Percentiles rank a stretch among this genome's conserved stretches.
phyloP scores from a whole-genome alignment of 805 yeast genomes.

The Candida alai region DNA sequence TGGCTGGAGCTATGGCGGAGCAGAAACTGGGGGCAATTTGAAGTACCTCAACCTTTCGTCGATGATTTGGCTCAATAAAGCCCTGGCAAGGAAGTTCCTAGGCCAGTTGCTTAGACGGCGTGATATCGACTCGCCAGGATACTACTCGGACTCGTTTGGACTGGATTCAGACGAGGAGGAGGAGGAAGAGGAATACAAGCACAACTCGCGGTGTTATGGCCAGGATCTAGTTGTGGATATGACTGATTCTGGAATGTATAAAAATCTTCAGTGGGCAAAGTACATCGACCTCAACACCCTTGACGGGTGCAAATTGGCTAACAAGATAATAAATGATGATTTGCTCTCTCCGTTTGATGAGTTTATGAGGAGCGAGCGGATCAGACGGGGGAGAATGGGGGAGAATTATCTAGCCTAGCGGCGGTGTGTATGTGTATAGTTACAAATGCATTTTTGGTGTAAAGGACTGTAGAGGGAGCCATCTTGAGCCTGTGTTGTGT shows the following conservation, averaged over 20 bases:
- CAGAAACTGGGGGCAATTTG: slow-evolving; percentile 19
- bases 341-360: slow-evolving; percentile 28
- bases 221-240: slow-evolving; percentile 33
- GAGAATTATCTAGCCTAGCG: slow-evolving; percentile 32
- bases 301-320: slow-evolving; percentile 24
- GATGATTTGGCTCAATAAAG: slow-evolving; percentile 47
- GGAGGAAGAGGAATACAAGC: slow-evolving; percentile 5
- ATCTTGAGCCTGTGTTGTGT: no score
- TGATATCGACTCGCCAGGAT: slow-evolving; percentile 5
- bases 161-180: slow-evolving; percentile 10
- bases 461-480: background rate
- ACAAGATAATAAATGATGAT: slow-evolving; percentile 28
- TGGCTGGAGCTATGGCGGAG: background rate
- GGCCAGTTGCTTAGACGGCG: slow-evolving; percentile 19
- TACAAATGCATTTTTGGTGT: background rate
- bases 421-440: background rate
- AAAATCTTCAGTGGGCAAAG: slow-evolving; percentile 39
- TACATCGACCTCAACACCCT: slow-evolving; percentile 21
- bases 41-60: slow-evolving; percentile 39
- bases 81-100: slow-evolving; percentile 32
- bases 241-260: slow-evolving; percentile 43
- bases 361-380: slow-evolving; percentile 27
- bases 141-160: slow-evolving; percentile 8
- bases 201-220: slow-evolving; percentile 3
- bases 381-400: slow-evolving; percentile 40